Base-by-base conservation (phyloP, 2,329 filamentous ascomycete genomes). In the Aspergillus brunneoviolaceus region DNA sequence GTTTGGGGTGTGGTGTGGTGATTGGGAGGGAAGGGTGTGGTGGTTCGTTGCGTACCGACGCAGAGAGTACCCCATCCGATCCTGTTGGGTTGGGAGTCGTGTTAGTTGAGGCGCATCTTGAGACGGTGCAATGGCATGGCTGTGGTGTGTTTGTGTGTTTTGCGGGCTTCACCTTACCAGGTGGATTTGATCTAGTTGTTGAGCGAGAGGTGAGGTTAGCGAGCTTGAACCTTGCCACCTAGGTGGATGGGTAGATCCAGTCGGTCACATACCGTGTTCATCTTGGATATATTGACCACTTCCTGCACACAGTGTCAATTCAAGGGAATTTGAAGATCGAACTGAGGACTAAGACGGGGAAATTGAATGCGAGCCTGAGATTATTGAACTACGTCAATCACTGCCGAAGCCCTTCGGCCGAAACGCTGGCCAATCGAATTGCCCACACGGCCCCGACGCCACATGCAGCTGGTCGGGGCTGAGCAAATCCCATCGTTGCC, bases 41-140 rank as follows among this genome's bases (percentile, higher is more conserved):
- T 29, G 7, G 9, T 29, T 7, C 7, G 27, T 29, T 25, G 72
- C 87, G 61, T 85, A 92, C 90, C 92, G 69, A 89, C 83, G 74
- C 93, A 95, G 57, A 98, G 85, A 53, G 92, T 85, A 69, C 91
- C 93, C 95, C 92, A 97, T 72, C 95, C 95, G 72, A 94, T 81
- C 90, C 92, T 96, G 65, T 66, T 58, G 16, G 27, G n/a, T 42
- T 53, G 29, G n/a, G 39, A 19, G 42, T 42, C 16, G 16, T 42
- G 39, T 42, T 42, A 42, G 39, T 42, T 16, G 16, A 35, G 33
- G 33, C 33, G 33, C 33, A 35, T 35, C 11, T 35, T 14, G 3
- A 35, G 33, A 14, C 4, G 14, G 2, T 16, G 47, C n/a, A 45
- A 35, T 12, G 33, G 3, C 33, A 35, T 12, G 33, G 3, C 33